Evolutionary conservation across 805 yeast species (phyloP), one percentile per base, ranked within the genome.

Genomic region (Candida anglica): DNA sequence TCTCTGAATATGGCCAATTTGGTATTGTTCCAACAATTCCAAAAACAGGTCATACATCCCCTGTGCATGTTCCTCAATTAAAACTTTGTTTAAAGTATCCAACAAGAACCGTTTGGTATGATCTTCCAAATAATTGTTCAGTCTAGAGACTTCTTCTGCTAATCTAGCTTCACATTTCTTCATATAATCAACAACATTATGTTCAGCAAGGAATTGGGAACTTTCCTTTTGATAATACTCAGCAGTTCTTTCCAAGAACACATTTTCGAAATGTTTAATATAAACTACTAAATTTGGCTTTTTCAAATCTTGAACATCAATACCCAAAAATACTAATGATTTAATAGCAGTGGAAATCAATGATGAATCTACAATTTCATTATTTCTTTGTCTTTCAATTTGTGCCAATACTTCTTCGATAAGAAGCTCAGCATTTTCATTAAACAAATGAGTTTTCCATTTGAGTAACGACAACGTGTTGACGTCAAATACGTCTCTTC

Each of bases 161-260:
- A 94, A 75, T 41, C 97, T 73, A 34, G 75, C 72, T 47, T 85
- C 88, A 25, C 96, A 95, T 56, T 82, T 86, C 40, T 75, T 77
- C 75, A 93, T 80, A 63, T 93, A 93, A 50, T 87, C 95, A 16
- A 89, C 91, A 31, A 91, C 91, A 43, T 87, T 83, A 56, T 88
- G 84, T 19, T 76, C 74, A 3, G 72, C 60, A 39, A 93, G 66
- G 53, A 79, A 88, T 27, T 69, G 70, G 13, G 65, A 61, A 25
- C 93, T 79, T 58, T 88, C 96, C 28, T 66, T 66, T 15, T 68
- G 63, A 60, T 86, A 87, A 53, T 79, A 86, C 22, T 70, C 74
- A 37, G 66, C 72, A 2, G 93, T 82, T 34, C 77, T 80, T 16
- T 74, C 77, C 43, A 93, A 69, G 54, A 87, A 93, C 25, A 79